A percentile compares a stretch with the other conserved stretches of the same genome.
These are phyloP conservation scores for Camellia granthamiana DNA, from an alignment of 148 eudicot species.

Conservation along the genomic window DNA sequence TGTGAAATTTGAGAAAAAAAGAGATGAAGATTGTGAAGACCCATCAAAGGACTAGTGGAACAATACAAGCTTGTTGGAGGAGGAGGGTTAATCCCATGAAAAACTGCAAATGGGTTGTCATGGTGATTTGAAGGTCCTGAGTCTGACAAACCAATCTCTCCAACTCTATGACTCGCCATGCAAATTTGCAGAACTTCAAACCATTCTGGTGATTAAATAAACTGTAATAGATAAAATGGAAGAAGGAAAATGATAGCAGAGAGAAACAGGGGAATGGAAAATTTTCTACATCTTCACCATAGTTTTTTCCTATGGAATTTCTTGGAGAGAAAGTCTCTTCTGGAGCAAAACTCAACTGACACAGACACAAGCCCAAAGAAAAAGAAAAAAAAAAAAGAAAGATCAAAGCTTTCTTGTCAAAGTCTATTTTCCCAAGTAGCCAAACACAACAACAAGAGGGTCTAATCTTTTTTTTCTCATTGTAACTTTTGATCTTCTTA, in stretches of 20 bases:
- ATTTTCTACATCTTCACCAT: neutral
- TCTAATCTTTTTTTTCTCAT: slow-evolving; percentile 11
- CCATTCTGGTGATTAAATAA: slow-evolving; percentile 24
- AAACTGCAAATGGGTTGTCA: slow-evolving; percentile 48
- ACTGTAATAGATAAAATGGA: neutral
- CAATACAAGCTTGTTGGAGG: slow-evolving; percentile 53
- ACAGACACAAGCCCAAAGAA: too few relatives aligned
- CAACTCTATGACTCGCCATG: slow-evolving; percentile 80
- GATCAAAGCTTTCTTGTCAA: slow-evolving; percentile 31
- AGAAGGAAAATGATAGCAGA: neutral
- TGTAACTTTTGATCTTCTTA: neutral
- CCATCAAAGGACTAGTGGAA: neutral
- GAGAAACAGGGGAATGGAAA: slow-evolving; percentile 4
- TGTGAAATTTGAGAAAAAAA: neutral
- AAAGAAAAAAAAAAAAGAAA: slow-evolving; percentile 8
- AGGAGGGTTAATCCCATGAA: slow-evolving; percentile 41
- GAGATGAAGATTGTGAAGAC: too few relatives aligned
- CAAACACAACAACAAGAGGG: neutral
- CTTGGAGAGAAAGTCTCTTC: neutral
- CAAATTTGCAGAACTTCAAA: slow-evolving; percentile 30
- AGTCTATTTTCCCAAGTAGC: neutral
- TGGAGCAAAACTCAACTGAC: slow-evolving; percentile 12
- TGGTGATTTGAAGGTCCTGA: slow-evolving; percentile 65
- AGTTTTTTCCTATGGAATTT: neutral
- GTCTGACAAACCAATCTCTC: slow-evolving; percentile 34